phyloP scores from a whole-genome alignment of 2,329 filamentous ascomycete species.

The Sporothrix inflata region DNA sequence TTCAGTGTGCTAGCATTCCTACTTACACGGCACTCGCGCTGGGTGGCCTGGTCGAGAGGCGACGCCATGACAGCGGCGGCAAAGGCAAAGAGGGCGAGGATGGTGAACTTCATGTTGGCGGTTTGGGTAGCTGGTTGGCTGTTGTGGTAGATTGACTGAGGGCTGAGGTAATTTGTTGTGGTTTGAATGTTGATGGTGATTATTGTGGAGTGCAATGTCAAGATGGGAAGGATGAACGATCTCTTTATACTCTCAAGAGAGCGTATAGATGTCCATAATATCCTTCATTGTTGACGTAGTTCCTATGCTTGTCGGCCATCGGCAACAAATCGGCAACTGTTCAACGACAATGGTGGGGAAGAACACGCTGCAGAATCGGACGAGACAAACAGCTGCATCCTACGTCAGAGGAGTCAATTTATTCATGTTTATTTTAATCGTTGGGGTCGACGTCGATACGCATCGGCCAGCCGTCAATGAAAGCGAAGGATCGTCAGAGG shows the following conservation, averaged over 20 bases:
- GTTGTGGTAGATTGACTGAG: not conserved
- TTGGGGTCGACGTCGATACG: not conserved
- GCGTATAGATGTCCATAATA: no score
- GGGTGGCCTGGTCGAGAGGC: not conserved
- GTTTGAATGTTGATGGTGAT: not conserved
- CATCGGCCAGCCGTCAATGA: not conserved
- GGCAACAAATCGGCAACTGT: not conserved
- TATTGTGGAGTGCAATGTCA: not conserved
- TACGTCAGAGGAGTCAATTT: not conserved
- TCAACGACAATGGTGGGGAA: no score
- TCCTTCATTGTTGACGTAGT: not conserved
- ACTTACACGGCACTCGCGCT: constrained; percentile 21
- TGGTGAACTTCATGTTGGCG: constrained; percentile 10
- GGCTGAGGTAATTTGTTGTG: not conserved
- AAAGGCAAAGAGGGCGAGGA: constrained; percentile 11
- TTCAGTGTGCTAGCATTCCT: no score
- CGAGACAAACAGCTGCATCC: not conserved
- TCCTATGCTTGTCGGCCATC: not conserved
- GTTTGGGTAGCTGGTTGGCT: not conserved
- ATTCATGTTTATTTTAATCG: not conserved
- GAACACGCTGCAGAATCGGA: not conserved
- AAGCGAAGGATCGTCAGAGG: not conserved
- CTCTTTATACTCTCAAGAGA: not conserved
- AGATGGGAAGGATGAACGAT: not conserved
- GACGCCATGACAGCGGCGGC: not conserved